These are phyloP conservation scores for Umbelopsis isabellina DNA, from an alignment of 192 early-diverging fungal genomes.

Conservation along the genomic window DNA sequence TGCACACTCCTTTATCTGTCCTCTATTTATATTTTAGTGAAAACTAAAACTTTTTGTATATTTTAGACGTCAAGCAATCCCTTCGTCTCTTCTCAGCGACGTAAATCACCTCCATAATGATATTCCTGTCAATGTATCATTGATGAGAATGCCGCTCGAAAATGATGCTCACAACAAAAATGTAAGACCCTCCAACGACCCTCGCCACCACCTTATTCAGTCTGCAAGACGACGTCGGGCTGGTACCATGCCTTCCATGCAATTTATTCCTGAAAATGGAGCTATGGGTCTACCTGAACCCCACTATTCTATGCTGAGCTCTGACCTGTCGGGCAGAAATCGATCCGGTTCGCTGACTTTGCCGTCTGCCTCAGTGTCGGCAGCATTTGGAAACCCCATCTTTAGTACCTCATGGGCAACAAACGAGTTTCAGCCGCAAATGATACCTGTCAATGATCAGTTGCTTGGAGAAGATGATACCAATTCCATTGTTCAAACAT, in stretches of 20 bases:
- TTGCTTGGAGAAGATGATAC: slow-evolving; percentile 25
- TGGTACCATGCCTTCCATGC: slow-evolving; percentile 38
- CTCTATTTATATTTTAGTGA: background rate
- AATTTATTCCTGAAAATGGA: slow-evolving; percentile 19
- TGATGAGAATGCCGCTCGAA: slow-evolving; percentile 4
- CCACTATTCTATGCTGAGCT: slow-evolving; percentile 1
- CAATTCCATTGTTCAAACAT: slow-evolving; percentile 37
- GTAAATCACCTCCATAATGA: background rate
- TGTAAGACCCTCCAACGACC: slow-evolving; percentile 5
- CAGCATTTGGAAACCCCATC: slow-evolving; percentile 19
- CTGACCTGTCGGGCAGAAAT: slow-evolving; percentile 13
- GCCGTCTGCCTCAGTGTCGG: slow-evolving; percentile 22
- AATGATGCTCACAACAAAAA: slow-evolving; percentile 1
- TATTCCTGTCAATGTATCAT: background rate
- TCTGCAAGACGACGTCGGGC: slow-evolving; percentile 30
- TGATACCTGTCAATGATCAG: slow-evolving; percentile 24
- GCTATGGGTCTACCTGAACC: slow-evolving; percentile 8
- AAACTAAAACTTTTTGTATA: background rate
- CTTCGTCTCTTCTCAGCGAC: slow-evolving; percentile 3
- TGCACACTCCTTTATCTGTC: background rate
- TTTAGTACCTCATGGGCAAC: slow-evolving; percentile 11
- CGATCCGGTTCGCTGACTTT: slow-evolving; percentile 35
- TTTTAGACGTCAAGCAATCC: background rate
- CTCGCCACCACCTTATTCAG: slow-evolving; percentile 18
- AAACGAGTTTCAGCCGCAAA: background rate